These are phyloP conservation scores for Russula dissimulans DNA, from an alignment of 768 basidiomycete genomes.

Conservation along the genomic window DNA sequence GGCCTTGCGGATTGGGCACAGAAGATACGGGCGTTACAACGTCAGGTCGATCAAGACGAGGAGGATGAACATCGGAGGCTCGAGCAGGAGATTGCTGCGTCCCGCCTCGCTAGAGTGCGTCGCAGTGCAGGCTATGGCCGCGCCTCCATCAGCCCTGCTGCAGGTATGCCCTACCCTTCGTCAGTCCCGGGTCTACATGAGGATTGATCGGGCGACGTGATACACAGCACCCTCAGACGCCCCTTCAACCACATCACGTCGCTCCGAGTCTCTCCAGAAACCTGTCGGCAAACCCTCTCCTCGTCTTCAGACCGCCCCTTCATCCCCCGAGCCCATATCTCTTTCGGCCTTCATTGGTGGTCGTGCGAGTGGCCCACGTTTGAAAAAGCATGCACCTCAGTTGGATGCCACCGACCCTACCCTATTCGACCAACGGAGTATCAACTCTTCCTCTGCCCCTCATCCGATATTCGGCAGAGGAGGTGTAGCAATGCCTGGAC, in stretches of 20 bases:
- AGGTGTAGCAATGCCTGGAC: constrained; percentile 69
- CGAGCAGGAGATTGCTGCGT: constrained; percentile 43
- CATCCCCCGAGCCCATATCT: constrained; percentile 44
- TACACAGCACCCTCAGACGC: background rate
- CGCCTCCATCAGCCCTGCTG: constrained; percentile 30
- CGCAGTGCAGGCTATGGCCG: constrained; percentile 35
- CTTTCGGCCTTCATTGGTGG: constrained; percentile 80
- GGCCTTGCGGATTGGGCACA: constrained; percentile 76
- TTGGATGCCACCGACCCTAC: constrained; percentile 54
- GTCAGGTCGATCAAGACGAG: constrained; percentile 73
- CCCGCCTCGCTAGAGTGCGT: constrained; percentile 37
- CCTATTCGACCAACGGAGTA: constrained; percentile 53
- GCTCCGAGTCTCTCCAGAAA: constrained; percentile 4
- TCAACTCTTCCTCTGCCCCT: constrained; percentile 35
- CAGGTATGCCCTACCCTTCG: constrained; percentile 5
- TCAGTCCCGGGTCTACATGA: background rate
- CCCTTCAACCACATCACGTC: background rate
- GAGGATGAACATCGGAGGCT: constrained; percentile 67
- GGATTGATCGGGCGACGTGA: constrained; percentile 1
- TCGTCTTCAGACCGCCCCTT: background rate
- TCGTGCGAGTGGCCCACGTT: constrained; percentile 59
- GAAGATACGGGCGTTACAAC: constrained; percentile 71
- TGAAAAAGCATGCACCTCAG: constrained; percentile 67
- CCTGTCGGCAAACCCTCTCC: constrained; percentile 1
- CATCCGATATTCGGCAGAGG: constrained; percentile 73